Base-by-base conservation (phyloP, 2,329 filamentous ascomycete species). In the Ascochyta lentis region DNA sequence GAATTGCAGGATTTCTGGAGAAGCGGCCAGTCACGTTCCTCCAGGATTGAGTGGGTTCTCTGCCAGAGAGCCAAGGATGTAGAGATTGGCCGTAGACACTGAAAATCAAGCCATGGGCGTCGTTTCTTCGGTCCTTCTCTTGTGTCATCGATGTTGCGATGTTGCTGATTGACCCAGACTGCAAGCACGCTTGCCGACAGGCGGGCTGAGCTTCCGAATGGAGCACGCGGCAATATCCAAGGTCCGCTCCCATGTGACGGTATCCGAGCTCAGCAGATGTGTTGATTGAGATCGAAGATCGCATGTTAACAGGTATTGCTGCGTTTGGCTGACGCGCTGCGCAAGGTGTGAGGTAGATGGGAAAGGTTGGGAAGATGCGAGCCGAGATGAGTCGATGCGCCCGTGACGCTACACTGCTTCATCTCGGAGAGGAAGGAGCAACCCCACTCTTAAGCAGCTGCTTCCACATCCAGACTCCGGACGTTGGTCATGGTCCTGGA, bases 1-100 rank as follows among this genome's bases (percentile, higher is more conserved):
- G 78, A 10, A 75, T 79, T 49, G 65, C 69, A 34, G 77, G 77
- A 1, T 80, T 80, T 59, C 56, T 79, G 48, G 69, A 77, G 54
- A 80, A 80, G 66, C 64, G 70, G 13, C 47, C 64, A 24, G 61
- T 67, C 10, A 55, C 22, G 39, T 69, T 73, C 54, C 43, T 52
- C 37, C 43, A 52, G 39, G 49, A 51, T 38, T 56, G 46, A 56
- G 19, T n/a, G 23, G 10, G 13, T n/a, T 16, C 19, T 22, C 45
- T 6, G 4, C 24, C 29, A 15, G 13, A 15, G 29, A 13, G 13
- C 3, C 10, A 9, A 34, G 10, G 6, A 23, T 10, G 39, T 31
- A 23, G 10, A 44, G 19, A 15, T 49, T 54, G 40, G 33, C 38
- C 45, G 22, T 33, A 19, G 23, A 23, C 27, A 7, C 27, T 9